These are phyloP conservation scores for Metschnikowia amazonensis DNA, from an alignment of 805 yeast species.

Conservation along the genomic window DNA sequence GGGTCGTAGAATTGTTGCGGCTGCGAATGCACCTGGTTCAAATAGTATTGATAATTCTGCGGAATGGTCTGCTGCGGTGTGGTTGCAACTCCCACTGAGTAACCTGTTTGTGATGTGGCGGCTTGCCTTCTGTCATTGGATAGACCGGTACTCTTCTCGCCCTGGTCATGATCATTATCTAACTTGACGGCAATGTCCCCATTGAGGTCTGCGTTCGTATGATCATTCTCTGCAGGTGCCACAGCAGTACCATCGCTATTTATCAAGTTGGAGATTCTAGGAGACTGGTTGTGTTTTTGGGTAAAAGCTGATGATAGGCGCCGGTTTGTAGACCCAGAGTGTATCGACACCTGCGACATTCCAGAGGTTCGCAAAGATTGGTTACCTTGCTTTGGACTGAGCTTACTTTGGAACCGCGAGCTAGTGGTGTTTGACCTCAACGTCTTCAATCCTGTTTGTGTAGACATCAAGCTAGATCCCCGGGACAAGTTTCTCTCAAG, in stretches of 20 bases:
- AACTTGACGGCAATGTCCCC: slow-evolving; percentile 10
- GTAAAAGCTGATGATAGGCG: slow-evolving; percentile 39
- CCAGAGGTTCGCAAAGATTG: slow-evolving; percentile 6
- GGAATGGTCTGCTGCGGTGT: slow-evolving; percentile 17
- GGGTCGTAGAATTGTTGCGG: slow-evolving; percentile 44
- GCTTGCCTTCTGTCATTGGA: neutral
- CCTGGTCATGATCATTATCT: neutral
- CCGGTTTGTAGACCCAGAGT: slow-evolving; percentile 19
- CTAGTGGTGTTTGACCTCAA: slow-evolving; percentile 8
- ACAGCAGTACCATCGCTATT: slow-evolving; percentile 45
- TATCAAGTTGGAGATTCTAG: slow-evolving; percentile 38
- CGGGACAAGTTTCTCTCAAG: slow-evolving; percentile 12
- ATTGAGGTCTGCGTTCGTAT: slow-evolving; percentile 14
- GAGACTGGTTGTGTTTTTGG: slow-evolving; percentile 30
- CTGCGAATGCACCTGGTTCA: slow-evolving; percentile 24
- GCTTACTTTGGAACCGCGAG: slow-evolving; percentile 7
- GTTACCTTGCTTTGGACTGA: slow-evolving; percentile 6
- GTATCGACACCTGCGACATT: slow-evolving; percentile 10
- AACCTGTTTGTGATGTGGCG: neutral
- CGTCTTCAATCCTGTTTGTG: slow-evolving; percentile 12
- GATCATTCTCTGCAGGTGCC: slow-evolving; percentile 32
- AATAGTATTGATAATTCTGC: slow-evolving; percentile 21
- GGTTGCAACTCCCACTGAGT: slow-evolving; percentile 7
- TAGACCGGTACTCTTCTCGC: neutral
- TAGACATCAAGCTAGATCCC: slow-evolving; percentile 13